Evolutionary conservation across 805 yeast species (phyloP).

Genomic region (Suhomyces emberorum): DNA sequence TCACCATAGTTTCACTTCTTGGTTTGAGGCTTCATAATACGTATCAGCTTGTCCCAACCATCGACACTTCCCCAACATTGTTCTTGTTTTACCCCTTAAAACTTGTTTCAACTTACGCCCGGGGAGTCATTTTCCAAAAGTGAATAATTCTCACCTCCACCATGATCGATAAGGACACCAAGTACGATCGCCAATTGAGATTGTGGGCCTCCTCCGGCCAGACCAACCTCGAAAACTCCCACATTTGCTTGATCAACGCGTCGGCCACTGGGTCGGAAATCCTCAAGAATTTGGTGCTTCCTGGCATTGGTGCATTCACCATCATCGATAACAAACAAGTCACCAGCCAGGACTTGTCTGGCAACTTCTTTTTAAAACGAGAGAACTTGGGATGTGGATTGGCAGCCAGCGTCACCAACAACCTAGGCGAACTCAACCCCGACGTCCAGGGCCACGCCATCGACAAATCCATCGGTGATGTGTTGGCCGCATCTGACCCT

Average conservation of each 20-base stretch:
- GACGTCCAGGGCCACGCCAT: slow-evolving; percentile 46
- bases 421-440: slow-evolving; percentile 56
- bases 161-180: slow-evolving; percentile 41
- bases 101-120: no score
- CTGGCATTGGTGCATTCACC: slow-evolving; percentile 64
- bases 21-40: no score
- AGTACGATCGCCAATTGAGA: slow-evolving; percentile 84
- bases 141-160: no score
- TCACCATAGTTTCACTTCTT: background rate
- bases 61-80: no score
- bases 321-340: slow-evolving; percentile 50
- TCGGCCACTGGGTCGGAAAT: slow-evolving; percentile 61
- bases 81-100: no score
- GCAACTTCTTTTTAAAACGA: slow-evolving; percentile 59
- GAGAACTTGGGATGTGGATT: slow-evolving; percentile 41
- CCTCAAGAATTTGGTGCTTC: slow-evolving; percentile 73
- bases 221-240: slow-evolving; percentile 49
- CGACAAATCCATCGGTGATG: slow-evolving; percentile 11
- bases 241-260: slow-evolving; percentile 59
- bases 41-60: no score
- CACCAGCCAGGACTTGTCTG: slow-evolving; percentile 42
- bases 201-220: slow-evolving; percentile 87
- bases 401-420: slow-evolving; percentile 37
- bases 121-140: no score
- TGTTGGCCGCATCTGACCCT: slow-evolving; percentile 9